These are phyloP conservation scores for Phylloporus scabripes DNA, from an alignment of 768 basidiomycete species.

Conservation along the genomic window DNA sequence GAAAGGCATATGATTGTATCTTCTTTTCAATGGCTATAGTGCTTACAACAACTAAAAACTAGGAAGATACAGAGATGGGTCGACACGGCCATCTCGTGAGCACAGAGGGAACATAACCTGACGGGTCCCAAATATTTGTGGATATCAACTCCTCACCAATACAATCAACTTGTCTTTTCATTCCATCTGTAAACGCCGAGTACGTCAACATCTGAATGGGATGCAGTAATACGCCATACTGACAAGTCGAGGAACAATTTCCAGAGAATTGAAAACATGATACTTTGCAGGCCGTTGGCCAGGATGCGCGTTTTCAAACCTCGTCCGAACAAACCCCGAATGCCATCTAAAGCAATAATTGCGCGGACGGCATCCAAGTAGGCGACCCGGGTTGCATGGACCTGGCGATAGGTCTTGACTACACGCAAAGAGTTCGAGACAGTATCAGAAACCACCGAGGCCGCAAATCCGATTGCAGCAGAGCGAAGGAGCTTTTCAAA, in stretches of 20 bases:
- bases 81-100: too few species aligned
- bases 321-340: slow-evolving; percentile 78
- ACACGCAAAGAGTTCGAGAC: slow-evolving; percentile 87
- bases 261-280: slow-evolving; percentile 92
- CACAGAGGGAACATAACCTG: too few species aligned
- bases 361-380: slow-evolving; percentile 74
- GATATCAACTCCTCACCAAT: background rate
- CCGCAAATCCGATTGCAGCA: slow-evolving; percentile 87
- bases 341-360: slow-evolving; percentile 71
- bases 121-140: too few species aligned
- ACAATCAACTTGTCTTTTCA: slow-evolving; percentile 21
- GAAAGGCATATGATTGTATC: too few species aligned
- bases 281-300: slow-evolving; percentile 86
- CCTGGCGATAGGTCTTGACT: slow-evolving; percentile 94
- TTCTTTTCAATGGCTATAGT: too few species aligned
- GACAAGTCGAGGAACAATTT: slow-evolving; percentile 85
- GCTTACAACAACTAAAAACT: too few species aligned
- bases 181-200: slow-evolving; percentile 28
- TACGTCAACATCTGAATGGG: background rate
- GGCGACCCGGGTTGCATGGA: slow-evolving; percentile 72
- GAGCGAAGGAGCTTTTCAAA: slow-evolving; percentile 65
- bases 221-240: slow-evolving; percentile 27
- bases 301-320: slow-evolving; percentile 86
- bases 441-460: slow-evolving; percentile 81
- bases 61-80: too few species aligned